A percentile compares a stretch with the other conserved stretches of the same genome.
phyloP scores from a whole-genome alignment of 139 green algal genomes.

The Tetradesmus lagerheimii region DNA sequence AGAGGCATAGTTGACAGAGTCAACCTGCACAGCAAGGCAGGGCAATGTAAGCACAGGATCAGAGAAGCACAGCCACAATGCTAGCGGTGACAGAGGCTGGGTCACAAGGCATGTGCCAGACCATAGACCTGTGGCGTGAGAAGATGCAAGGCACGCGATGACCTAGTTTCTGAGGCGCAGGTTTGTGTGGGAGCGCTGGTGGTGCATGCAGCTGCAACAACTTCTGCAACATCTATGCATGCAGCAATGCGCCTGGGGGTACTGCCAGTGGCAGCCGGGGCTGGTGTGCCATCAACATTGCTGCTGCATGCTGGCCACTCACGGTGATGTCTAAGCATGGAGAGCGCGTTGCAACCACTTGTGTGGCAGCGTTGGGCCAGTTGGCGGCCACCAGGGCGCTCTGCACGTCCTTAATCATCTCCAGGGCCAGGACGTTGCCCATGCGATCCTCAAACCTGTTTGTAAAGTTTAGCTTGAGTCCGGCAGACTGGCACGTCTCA shows the following conservation, averaged over 20 bases:
- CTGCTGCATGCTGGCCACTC: neutral
- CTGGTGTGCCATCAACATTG: too few relatives aligned
- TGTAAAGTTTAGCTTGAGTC: neutral
- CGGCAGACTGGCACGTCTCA: neutral
- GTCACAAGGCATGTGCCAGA: too few relatives aligned
- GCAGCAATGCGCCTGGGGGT: neutral
- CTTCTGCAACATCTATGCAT: neutral
- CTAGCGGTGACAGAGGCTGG: too few relatives aligned
- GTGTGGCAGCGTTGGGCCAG: too few relatives aligned
- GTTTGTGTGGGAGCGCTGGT: too few relatives aligned
- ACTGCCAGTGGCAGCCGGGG: too few relatives aligned
- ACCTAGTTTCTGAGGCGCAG: too few relatives aligned
- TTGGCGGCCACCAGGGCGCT: neutral
- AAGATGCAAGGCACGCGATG: too few relatives aligned
- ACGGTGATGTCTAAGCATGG: neutral
- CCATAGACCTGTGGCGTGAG: too few relatives aligned
- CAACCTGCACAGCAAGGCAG: neutral
- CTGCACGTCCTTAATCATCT: neutral
- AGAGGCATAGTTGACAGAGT: neutral
- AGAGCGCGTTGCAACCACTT: neutral
- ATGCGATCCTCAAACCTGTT: neutral
- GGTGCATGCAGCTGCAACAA: too few relatives aligned
- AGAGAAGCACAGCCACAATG: too few relatives aligned
- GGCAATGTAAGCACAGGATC: neutral
- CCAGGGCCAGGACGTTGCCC: neutral